A percentile compares a stretch with the other conserved stretches of the same genome.
These are phyloP conservation scores for Carex sylvatica DNA, from an alignment of 202 grass and related monocot species.

Conservation along the genomic window DNA sequence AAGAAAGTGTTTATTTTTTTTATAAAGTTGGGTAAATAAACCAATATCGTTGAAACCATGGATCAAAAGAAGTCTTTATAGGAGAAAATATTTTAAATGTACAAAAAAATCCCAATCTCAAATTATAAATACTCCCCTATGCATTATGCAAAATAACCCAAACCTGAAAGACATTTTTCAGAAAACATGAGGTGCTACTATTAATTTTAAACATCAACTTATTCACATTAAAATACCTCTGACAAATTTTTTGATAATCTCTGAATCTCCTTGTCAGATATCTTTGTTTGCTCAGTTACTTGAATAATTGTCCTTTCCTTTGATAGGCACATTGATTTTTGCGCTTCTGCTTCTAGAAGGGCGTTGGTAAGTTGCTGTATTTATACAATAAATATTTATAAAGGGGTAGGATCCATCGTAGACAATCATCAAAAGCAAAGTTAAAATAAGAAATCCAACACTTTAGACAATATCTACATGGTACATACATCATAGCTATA, in stretches of 20 bases:
- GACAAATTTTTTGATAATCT: slow-evolving; percentile 62
- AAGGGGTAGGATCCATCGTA: background rate
- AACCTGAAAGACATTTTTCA: background rate
- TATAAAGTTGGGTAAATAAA: no score
- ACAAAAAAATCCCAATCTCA: background rate
- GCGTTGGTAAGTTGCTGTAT: slow-evolving; percentile 85
- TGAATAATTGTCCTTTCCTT: slow-evolving; percentile 60
- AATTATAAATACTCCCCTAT: background rate
- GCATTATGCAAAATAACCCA: background rate
- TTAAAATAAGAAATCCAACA: background rate
- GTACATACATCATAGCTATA: background rate
- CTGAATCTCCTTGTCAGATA: slow-evolving; percentile 44
- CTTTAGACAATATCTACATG: background rate
- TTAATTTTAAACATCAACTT: background rate
- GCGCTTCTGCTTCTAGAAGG: slow-evolving; percentile 75
- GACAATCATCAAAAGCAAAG: background rate
- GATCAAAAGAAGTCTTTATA: background rate
- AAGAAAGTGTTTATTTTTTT: no score
- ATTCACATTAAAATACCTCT: slow-evolving; percentile 45
- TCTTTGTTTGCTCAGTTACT: slow-evolving; percentile 45
- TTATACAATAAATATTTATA: slow-evolving; percentile 22
- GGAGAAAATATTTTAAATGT: background rate
- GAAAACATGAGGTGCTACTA: background rate
- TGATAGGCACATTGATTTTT: slow-evolving; percentile 56
- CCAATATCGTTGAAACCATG: no score